These are phyloP conservation scores for Colletotrichum sp. DNA, from an alignment of 2,329 filamentous ascomycete species.

Conservation along the genomic window DNA sequence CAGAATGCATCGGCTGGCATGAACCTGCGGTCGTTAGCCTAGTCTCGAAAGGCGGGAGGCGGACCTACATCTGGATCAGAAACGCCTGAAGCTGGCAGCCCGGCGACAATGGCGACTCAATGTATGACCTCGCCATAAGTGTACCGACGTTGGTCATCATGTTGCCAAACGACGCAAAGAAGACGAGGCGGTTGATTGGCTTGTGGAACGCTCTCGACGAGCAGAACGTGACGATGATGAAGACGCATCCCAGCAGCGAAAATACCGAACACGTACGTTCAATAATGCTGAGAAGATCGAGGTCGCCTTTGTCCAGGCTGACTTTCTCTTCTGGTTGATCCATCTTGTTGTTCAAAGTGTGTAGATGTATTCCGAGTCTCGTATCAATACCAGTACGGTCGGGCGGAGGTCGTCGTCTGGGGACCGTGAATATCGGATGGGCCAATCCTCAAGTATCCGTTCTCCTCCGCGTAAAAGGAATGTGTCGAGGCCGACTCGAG, in stretches of 20 bases:
- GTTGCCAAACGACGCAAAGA: constrained; percentile 85
- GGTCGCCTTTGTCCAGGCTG: constrained; percentile 34
- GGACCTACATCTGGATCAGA: constrained; percentile 78
- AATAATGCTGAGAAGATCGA: constrained; percentile 62
- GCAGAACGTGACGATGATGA: constrained; percentile 76
- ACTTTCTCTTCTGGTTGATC: background rate
- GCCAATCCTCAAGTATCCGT: background rate
- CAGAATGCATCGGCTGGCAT: constrained; percentile 78
- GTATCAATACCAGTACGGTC: background rate
- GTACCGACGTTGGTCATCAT: constrained; percentile 79
- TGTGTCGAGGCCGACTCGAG: background rate
- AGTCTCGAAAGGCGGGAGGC: constrained; percentile 28
- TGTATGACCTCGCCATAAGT: constrained; percentile 69
- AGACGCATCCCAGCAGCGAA: constrained; percentile 72
- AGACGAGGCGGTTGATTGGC: constrained; percentile 85
- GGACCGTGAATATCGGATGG: background rate
- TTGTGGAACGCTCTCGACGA: constrained; percentile 76
- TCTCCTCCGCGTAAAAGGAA: background rate
- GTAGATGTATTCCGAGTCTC: background rate
- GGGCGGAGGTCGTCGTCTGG: background rate
- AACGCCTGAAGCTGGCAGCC: constrained; percentile 78
- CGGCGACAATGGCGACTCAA: constrained; percentile 50
- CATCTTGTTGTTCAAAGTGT: background rate
- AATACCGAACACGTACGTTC: constrained; percentile 74
- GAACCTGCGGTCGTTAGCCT: constrained; percentile 60